Evolutionary conservation across 129 eudicot genomes (phyloP), one percentile per base, ranked within the genome.

Genomic region (Helianthus annuus): DNA sequence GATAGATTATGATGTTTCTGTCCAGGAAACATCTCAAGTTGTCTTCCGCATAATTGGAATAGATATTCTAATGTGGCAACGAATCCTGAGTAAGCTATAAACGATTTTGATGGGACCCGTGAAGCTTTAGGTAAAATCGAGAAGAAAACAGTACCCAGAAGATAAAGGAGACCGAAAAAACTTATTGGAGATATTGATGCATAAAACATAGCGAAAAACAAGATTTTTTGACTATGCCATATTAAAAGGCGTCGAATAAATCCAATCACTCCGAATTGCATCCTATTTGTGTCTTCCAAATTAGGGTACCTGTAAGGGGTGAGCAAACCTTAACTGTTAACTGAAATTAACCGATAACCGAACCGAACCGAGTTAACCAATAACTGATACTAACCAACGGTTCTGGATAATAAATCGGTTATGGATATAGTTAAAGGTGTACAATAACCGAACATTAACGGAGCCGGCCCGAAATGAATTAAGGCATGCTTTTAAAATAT

Each of bases 131-230:
- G 88, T 75, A 90, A 81, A 63, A 80, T 78, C 16, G 99, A 90
- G 69, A 89, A 84, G 61, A 95, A 62, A 68, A 91, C 86, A 51
- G 90, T 88, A 10, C 97, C 97, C 48, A 95, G 82, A 82, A 95
- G 96, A 83, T 95, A 95, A 44, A 95, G 27, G 49, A 95, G 83
- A 10, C 99, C 99, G 67, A 86, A 86, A 44, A 92, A 88, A 38
- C 99, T 95, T 77, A 95, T 83, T 69, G 99, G 97, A 81, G 99
- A 90, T 77, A 95, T 72, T 34, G 97, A 84, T 32, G 99, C 97
- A 48, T 95, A 91, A 81, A 95, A 95, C 74, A 86, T 61, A 74
- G 96, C 83, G 58, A 79, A 78, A 64, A 95, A 86, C 74, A 95
- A 66, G 48, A 95, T 76, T 80, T 95, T 95, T 57, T 90, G 92